phyloP scores from a whole-genome alignment of 2,329 filamentous ascomycete genomes.

The Diplodia scrobiculata region DNA sequence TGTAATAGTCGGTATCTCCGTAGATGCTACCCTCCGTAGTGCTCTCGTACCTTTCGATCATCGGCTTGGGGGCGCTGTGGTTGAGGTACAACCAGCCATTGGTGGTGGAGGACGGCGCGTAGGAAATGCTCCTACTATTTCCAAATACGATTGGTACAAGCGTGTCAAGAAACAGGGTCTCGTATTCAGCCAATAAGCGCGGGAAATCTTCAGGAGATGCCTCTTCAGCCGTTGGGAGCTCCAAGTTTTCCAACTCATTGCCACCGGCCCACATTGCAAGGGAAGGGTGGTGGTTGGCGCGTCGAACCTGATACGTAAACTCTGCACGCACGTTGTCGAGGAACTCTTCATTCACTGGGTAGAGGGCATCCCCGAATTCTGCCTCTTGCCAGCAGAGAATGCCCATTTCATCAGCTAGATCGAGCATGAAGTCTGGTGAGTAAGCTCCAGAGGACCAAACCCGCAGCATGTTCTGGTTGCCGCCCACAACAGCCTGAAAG shows the following conservation, averaged over 20 bases:
- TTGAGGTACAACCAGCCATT: conserved; percentile 61
- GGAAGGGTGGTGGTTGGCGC: conserved; percentile 61
- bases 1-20: conserved; percentile 64
- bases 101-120: conserved; percentile 62
- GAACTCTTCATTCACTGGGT: conserved; percentile 58
- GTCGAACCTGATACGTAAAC: conserved; percentile 62
- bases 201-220: conserved; percentile 49
- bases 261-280: conserved; percentile 48
- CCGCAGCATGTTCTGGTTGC: conserved; percentile 66
- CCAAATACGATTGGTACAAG: conserved; percentile 60
- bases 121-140: conserved; percentile 62
- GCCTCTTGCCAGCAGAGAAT: conserved; percentile 66
- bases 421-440: conserved; percentile 63
- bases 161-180: conserved; percentile 59
- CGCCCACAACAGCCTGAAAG: conserved; percentile 58
- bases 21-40: conserved; percentile 57
- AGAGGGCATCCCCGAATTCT: conserved; percentile 63
- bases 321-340: conserved; percentile 60
- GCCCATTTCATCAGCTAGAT: conserved; percentile 63
- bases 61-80: conserved; percentile 55
- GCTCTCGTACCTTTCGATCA: conserved; percentile 61
- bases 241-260: conserved; percentile 63
- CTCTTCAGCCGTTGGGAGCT: conserved; percentile 48
- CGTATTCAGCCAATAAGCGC: conserved; percentile 56
- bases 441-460: conserved; percentile 65